phyloP scores from a whole-genome alignment of 1,284 basidiomycete species.

The Paramarasmius palmivorus region DNA sequence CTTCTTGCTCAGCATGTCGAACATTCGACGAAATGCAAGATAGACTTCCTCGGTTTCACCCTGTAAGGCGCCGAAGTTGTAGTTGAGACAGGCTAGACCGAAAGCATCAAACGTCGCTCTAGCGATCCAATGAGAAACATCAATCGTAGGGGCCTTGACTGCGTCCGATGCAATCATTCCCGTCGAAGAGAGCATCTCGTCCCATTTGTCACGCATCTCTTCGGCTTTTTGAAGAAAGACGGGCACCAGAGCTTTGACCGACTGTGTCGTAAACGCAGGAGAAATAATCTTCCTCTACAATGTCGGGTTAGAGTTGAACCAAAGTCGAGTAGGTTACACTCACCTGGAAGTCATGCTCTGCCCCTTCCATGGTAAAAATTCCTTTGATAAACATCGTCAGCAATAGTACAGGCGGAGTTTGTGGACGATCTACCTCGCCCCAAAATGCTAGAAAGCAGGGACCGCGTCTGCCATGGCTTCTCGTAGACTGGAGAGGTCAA shows the following conservation, averaged over 20 bases:
- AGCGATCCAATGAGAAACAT: slow-evolving; percentile 48
- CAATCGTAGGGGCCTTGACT: slow-evolving; percentile 27
- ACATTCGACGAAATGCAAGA: slow-evolving; percentile 48
- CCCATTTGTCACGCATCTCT: slow-evolving; percentile 45
- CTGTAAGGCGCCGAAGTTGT: slow-evolving; percentile 46
- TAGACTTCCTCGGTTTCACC: slow-evolving; percentile 50
- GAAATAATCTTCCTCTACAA: slow-evolving; percentile 42
- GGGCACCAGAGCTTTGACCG: slow-evolving; percentile 41
- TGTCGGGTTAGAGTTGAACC: neutral
- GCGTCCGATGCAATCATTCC: slow-evolving; percentile 13
- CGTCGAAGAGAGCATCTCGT: slow-evolving; percentile 27
- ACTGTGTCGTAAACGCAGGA: slow-evolving; percentile 46
- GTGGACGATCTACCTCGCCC: slow-evolving; percentile 36
- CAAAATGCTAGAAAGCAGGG: slow-evolving; percentile 45
- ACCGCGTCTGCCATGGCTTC: slow-evolving; percentile 57
- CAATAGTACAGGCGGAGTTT: neutral
- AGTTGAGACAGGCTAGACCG: slow-evolving; percentile 50
- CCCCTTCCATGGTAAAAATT: slow-evolving; percentile 50
- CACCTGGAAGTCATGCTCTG: slow-evolving; percentile 43
- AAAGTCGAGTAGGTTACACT: neutral
- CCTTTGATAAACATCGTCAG: slow-evolving; percentile 28
- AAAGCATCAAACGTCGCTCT: slow-evolving; percentile 54
- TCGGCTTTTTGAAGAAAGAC: slow-evolving; percentile 50
- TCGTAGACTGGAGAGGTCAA: slow-evolving; percentile 49
- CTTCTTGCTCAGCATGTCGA: slow-evolving; percentile 42